phyloP scores from a whole-genome alignment of 495 filamentous ascomycete species.

The Neurospora sp. region DNA sequence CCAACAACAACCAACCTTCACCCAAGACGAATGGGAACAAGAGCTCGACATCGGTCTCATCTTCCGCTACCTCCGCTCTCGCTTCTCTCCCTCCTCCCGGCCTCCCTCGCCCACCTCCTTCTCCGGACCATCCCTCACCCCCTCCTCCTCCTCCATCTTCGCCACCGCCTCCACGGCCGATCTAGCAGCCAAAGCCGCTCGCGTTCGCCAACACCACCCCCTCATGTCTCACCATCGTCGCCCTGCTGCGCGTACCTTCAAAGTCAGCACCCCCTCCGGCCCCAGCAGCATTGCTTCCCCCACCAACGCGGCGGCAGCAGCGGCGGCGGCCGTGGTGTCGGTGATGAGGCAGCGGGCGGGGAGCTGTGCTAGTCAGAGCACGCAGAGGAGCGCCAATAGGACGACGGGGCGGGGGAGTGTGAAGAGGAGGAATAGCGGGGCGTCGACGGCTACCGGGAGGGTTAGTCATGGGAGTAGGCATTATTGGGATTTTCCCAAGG shows the following conservation, averaged over 20 bases:
- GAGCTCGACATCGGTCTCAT: slow-evolving; percentile 77
- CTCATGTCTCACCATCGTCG: slow-evolving; percentile 51
- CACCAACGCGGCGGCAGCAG: background rate
- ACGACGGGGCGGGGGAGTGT: background rate
- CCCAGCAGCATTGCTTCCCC: slow-evolving; percentile 7
- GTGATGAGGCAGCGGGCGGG: slow-evolving; percentile 44
- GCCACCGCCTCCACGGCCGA: slow-evolving; percentile 49
- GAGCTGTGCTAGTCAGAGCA: slow-evolving; percentile 76
- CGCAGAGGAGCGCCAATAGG: slow-evolving; percentile 41
- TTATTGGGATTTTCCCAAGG: slow-evolving; percentile 65
- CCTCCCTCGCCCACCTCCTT: slow-evolving; percentile 28
- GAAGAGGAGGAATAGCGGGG: slow-evolving; percentile 44
- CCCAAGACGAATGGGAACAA: slow-evolving; percentile 77
- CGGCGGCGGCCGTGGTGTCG: slow-evolving; percentile 9
- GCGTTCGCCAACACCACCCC: slow-evolving; percentile 79
- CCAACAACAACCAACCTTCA: slow-evolving; percentile 21
- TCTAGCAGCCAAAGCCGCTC: slow-evolving; percentile 63
- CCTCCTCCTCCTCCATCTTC: slow-evolving; percentile 16
- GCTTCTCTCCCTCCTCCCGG: slow-evolving; percentile 43
- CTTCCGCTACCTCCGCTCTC: slow-evolving; percentile 74
- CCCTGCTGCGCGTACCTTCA: slow-evolving; percentile 42
- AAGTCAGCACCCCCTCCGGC: slow-evolving; percentile 37
- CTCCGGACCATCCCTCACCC: slow-evolving; percentile 18
- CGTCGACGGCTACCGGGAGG: slow-evolving; percentile 29
- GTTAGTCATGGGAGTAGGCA: slow-evolving; percentile 42